Percentiles rank a stretch among this genome's conserved stretches.
These are phyloP conservation scores for Cladorrhinum samala DNA, from an alignment of 495 filamentous ascomycete genomes.

Conservation along the genomic window DNA sequence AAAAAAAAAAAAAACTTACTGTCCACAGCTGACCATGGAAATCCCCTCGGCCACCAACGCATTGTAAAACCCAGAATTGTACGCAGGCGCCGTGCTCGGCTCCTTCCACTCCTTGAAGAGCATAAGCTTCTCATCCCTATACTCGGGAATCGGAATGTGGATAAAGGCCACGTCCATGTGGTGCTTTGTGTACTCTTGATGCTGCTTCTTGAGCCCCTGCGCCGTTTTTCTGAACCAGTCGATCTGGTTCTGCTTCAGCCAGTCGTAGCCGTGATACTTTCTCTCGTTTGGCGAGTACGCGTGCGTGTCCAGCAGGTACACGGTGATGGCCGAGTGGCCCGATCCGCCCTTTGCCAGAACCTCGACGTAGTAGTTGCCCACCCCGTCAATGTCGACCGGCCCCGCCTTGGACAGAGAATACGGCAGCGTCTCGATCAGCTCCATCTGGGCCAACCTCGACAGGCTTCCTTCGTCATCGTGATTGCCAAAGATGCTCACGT, in stretches of 20 bases:
- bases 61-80: constrained; percentile 82
- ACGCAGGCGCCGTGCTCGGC: constrained; percentile 72
- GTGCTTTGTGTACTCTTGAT: constrained; percentile 77
- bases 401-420: constrained; percentile 82
- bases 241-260: constrained; percentile 90
- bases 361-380: constrained; percentile 93
- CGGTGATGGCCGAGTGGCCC: constrained; percentile 79
- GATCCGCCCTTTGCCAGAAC: constrained; percentile 72
- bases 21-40: constrained; percentile 81
- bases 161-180: constrained; percentile 98
- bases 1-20: constrained; percentile 49
- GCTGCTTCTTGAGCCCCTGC: constrained; percentile 56
- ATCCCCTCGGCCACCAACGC: constrained; percentile 80
- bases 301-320: constrained; percentile 93
- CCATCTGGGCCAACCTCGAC: constrained; percentile 70
- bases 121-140: constrained; percentile 44
- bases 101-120: constrained; percentile 66
- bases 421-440: constrained; percentile 74
- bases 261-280: constrained; percentile 83
- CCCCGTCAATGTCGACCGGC: constrained; percentile 74
- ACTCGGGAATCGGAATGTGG: constrained; percentile 93
- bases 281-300: constrained; percentile 85
- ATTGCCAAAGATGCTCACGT: constrained; percentile 92
- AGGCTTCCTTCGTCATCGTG: constrained; percentile 92
- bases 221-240: constrained; percentile 84